These are phyloP conservation scores for Juglanconis sp. DNA, from an alignment of 2,329 filamentous ascomycete species.

Conservation along the genomic window DNA sequence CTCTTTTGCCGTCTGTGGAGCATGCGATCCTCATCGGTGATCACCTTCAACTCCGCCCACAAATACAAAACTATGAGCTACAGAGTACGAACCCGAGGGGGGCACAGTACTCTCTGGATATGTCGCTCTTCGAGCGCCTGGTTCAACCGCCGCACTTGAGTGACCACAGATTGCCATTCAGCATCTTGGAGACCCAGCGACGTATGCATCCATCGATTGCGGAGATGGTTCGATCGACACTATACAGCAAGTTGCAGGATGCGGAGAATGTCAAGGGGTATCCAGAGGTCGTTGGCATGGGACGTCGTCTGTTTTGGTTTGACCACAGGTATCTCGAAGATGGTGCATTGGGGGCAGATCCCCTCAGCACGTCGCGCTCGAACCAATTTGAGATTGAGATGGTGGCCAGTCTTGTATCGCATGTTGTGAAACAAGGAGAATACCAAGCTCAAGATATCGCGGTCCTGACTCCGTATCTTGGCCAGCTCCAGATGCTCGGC, in stretches of 20 bases:
- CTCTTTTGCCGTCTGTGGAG: constrained; percentile 56
- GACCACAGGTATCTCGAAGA: constrained; percentile 52
- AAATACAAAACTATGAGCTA: constrained; percentile 53
- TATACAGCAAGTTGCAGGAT: constrained; percentile 58
- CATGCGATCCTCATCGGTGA: constrained; percentile 64
- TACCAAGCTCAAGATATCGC: constrained; percentile 64
- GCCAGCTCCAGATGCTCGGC: constrained; percentile 53
- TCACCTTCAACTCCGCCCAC: constrained; percentile 58
- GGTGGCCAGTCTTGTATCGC: constrained; percentile 58
- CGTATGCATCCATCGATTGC: constrained; percentile 66
- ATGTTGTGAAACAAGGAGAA: constrained; percentile 61
- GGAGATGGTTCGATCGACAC: constrained; percentile 49
- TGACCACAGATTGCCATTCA: constrained; percentile 5
- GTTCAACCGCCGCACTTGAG: constrained; percentile 22
- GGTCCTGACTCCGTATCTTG: constrained; percentile 64
- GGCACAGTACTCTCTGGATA: constrained; percentile 50
- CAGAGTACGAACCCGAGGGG: constrained; percentile 48
- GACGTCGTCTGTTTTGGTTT: constrained; percentile 56
- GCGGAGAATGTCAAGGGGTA: constrained; percentile 33
- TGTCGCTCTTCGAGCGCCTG: constrained; percentile 60
- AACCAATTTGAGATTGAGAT: constrained; percentile 64
- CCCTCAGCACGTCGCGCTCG: constrained; percentile 42
- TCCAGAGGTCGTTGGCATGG: constrained; percentile 52
- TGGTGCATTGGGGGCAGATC: constrained; percentile 28
- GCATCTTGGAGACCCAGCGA: constrained; percentile 42